Conservation (phyloP, 306 rosid species). For the Rosa chinensis region DNA sequence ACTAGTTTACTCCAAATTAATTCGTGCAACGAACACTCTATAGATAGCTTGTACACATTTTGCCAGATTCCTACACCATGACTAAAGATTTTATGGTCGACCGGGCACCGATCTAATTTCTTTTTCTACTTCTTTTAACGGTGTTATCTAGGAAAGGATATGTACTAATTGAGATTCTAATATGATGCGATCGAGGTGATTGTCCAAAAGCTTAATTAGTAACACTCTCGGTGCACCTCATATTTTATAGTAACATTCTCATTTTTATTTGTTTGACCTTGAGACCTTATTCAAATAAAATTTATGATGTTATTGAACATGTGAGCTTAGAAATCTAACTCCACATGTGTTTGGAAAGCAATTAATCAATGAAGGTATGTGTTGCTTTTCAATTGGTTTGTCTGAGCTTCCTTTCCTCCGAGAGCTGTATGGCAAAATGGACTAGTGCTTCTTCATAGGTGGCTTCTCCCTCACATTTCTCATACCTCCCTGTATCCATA, state of each 20-base stretch:
- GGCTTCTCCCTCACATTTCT: constrained; percentile 24
- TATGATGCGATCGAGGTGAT: too few species aligned
- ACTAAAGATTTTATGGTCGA: not conserved
- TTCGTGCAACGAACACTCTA: not conserved
- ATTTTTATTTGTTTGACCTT: not conserved
- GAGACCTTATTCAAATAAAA: not conserved
- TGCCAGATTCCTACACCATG: not conserved
- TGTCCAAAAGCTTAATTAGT: too few species aligned
- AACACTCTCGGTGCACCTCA: too few species aligned
- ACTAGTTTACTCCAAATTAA: not conserved
- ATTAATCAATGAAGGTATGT: not conserved
- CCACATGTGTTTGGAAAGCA: not conserved
- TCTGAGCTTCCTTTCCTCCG: constrained; percentile 24
- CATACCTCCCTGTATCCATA: constrained; percentile 36
- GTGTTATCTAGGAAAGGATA: too few species aligned
- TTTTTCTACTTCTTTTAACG: too few species aligned
- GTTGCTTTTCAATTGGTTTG: not conserved
- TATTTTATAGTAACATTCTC: too few species aligned
- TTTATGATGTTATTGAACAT: not conserved
- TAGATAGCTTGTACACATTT: too few species aligned
- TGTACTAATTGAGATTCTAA: too few species aligned
- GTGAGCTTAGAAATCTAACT: not conserved
- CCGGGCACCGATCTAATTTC: too few species aligned
- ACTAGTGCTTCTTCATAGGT: constrained; percentile 41
- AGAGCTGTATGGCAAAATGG: constrained; percentile 30